Evolutionary conservation across 176 grass and related monocot species (phyloP), one percentile per base, ranked within the genome.

Genomic region (Leersia perrieri): DNA sequence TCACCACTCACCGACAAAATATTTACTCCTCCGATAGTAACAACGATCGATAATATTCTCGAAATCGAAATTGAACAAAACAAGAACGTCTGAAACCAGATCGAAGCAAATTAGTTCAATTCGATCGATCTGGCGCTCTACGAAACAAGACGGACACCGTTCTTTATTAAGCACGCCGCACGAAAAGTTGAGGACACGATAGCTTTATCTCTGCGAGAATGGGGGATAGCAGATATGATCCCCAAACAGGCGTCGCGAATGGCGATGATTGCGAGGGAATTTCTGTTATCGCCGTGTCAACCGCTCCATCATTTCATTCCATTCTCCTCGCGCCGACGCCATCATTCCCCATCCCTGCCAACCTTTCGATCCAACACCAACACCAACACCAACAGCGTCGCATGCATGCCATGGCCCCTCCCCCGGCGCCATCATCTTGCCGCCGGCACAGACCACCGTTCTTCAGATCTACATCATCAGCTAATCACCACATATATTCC

Each of bases 231-330:
- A 39, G 45, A 49, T 49, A 49, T 49, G 42, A 45, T 45, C 14
- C 14, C 41, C 44, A 49, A 45, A 14, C 41, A 44, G 7, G 45
- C 2, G 11, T 3, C 53, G 35, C 11, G 16, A 20, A 20, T 49
- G 0, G 53, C 31, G 60, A 81, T 81, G 79, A 72, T 72, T 23
- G 79, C 41, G 68, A 82, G 45, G 1, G 36, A 82, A 82, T 63
- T 63, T 82, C 36, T 31, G 68, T 72, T 82, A 33, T 11, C 27
- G 11, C 28, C 42, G 42, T 45, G 79, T 82, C 79, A 82, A 82
- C 79, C 38, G 8, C 36, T 45, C n/a, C 68, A 82, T 73, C 55
- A 73, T 49, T 49, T 15, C 45, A 20, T n/a, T n/a, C n/a, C n/a
- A n/a, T n/a, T 73, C 9, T 5, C 25, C 18, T 62, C 20, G 26